Evolutionary conservation across 2,329 filamentous ascomycete species (phyloP).

Genomic region (Colletotrichum aenigma): DNA sequence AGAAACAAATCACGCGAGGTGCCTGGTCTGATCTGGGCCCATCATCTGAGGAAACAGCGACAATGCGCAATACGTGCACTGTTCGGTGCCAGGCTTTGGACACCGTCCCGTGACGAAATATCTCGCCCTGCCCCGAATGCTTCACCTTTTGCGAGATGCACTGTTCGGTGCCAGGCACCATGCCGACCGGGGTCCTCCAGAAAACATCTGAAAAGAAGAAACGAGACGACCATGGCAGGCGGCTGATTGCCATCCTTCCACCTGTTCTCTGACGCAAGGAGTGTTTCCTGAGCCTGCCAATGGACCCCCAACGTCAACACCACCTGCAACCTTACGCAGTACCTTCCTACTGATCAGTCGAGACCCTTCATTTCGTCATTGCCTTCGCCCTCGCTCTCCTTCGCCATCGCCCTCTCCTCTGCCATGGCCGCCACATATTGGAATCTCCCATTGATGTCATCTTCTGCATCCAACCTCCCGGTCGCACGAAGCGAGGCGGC

Average conservation of each 20-base stretch:
- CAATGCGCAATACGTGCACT: background rate
- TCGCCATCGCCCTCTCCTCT: background rate
- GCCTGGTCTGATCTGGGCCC: background rate
- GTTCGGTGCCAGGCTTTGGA: background rate
- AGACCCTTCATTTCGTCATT: background rate
- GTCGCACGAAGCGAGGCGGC: slow-evolving; percentile 1
- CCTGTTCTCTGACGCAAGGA: slow-evolving; percentile 6
- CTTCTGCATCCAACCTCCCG: slow-evolving; percentile 11
- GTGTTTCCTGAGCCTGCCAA: slow-evolving; percentile 7
- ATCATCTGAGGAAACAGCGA: background rate
- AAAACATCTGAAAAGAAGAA: background rate
- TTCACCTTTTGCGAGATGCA: background rate
- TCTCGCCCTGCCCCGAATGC: background rate
- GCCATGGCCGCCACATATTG: background rate
- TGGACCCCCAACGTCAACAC: background rate
- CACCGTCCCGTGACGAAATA: background rate
- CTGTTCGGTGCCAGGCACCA: background rate
- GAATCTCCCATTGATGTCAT: slow-evolving; percentile 7
- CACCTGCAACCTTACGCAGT: background rate
- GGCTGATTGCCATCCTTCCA: background rate
- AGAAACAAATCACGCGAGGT: background rate
- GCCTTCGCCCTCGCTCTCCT: background rate
- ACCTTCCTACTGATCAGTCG: background rate
- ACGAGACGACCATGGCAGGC: background rate
- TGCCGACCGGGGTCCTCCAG: background rate